phyloP scores from a whole-genome alignment of 257 asterid species.

The Rhazya stricta region DNA sequence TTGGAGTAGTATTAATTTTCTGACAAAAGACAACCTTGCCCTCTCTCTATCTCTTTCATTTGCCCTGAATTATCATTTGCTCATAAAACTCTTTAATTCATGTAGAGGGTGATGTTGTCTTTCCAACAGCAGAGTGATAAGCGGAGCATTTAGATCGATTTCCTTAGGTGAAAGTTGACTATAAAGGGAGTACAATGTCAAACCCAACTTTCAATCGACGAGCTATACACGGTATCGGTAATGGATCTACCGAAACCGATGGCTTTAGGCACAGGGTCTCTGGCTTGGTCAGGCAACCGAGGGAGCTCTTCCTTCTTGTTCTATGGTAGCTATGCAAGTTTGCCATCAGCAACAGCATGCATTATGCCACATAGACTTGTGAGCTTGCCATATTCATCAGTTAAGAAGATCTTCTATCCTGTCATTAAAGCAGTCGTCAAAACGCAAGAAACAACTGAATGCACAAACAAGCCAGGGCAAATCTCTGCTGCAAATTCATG shows the following conservation, averaged over 20 bases:
- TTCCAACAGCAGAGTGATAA: no score
- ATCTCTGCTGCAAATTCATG: constrained; percentile 39
- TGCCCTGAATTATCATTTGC: no score
- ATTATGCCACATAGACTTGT: not conserved
- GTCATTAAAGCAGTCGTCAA: not conserved
- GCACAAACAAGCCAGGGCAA: constrained; percentile 38
- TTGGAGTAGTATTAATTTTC: no score
- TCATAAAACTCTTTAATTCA: no score
- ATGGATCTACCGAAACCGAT: not conserved
- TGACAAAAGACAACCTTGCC: no score
- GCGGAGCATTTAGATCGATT: no score
- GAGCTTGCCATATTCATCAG: not conserved
- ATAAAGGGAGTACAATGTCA: not conserved
- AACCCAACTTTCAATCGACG: not conserved
- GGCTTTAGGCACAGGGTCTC: no score
- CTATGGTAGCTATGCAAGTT: not conserved
- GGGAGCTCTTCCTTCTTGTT: not conserved
- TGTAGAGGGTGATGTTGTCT: no score
- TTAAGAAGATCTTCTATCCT: not conserved
- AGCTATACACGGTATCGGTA: not conserved
- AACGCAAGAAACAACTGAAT: not conserved
- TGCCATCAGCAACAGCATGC: not conserved
- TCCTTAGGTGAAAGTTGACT: no score
- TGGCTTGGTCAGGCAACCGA: not conserved
- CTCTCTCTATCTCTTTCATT: no score